Percentiles rank a stretch among this genome's conserved stretches.
phyloP scores from a whole-genome alignment of 305 asterid species.

The Fraxinus nigra region DNA sequence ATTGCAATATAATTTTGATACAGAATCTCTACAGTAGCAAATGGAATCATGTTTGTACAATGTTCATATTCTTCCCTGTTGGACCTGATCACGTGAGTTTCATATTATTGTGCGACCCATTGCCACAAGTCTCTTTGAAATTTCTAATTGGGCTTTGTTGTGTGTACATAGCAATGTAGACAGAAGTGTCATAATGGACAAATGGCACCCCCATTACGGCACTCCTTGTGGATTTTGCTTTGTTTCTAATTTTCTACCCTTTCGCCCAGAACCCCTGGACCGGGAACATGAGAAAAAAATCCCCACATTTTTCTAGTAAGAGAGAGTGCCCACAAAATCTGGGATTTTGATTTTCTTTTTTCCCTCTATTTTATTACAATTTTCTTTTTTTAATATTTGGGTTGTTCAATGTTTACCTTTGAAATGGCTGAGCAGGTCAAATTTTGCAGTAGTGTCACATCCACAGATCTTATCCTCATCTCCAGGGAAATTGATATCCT shows the following conservation, averaged over 20 bases:
- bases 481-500: slow-evolving; percentile 38
- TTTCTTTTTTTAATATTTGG: too few relatives aligned
- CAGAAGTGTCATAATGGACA: too few relatives aligned
- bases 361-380: background rate
- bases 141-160: background rate
- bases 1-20: slow-evolving; percentile 27
- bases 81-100: slow-evolving; percentile 23
- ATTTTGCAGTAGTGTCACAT: slow-evolving; percentile 31
- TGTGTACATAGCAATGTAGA: too few relatives aligned
- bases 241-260: background rate
- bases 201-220: too few relatives aligned
- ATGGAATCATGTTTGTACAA: slow-evolving; percentile 25
- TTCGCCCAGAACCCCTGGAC: slow-evolving; percentile 18
- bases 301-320: background rate
- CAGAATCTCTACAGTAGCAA: slow-evolving; percentile 62
- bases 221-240: too few relatives aligned
- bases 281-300: background rate
- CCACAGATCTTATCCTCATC: slow-evolving; percentile 45
- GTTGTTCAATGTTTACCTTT: background rate
- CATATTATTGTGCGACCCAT: slow-evolving; percentile 31
- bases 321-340: slow-evolving; percentile 32
- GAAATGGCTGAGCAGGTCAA: slow-evolving; percentile 26
- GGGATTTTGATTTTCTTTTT: slow-evolving; percentile 21
- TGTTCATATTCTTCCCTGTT: slow-evolving; percentile 27
- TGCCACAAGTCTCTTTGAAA: slow-evolving; percentile 31